A percentile compares a stretch with the other conserved stretches of the same genome.
These are phyloP conservation scores for Aspergillus pseudoviridinutans DNA, from an alignment of 2,329 filamentous ascomycete genomes.

Conservation along the genomic window DNA sequence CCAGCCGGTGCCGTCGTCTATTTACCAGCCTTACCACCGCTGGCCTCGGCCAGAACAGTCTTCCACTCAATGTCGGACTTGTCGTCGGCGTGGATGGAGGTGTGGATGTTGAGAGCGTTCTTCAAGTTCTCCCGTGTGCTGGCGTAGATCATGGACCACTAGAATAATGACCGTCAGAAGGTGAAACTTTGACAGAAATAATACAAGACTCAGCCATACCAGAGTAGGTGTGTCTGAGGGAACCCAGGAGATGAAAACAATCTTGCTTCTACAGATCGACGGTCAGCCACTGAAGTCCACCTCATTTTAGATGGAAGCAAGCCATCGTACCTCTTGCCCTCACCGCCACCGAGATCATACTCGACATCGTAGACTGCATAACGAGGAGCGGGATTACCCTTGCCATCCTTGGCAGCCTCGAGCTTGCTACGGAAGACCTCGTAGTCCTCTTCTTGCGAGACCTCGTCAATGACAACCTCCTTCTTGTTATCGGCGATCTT, in stretches of 20 bases:
- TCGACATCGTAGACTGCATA: constrained; percentile 51
- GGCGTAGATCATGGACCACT: constrained; percentile 51
- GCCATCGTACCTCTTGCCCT: constrained; percentile 44
- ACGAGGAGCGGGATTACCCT: constrained; percentile 43
- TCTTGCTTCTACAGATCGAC: constrained; percentile 42
- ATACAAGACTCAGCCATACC: constrained; percentile 25
- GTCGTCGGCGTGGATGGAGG: constrained; percentile 41
- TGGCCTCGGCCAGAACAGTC: constrained; percentile 35
- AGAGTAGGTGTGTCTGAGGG: constrained; percentile 37
- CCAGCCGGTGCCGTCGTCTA: constrained; percentile 34
- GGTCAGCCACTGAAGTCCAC: constrained; percentile 12
- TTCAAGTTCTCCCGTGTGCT: constrained; percentile 47
- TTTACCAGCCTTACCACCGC: constrained; percentile 39
- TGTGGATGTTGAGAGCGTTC: constrained; percentile 44
- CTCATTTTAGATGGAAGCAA: not conserved
- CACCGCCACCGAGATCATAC: constrained; percentile 45
- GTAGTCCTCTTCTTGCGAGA: constrained; percentile 43
- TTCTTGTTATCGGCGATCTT: constrained; percentile 50
- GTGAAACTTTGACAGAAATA: not conserved
- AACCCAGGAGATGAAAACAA: constrained; percentile 50
- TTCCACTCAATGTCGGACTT: constrained; percentile 42
- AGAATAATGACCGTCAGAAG: constrained; percentile 11
- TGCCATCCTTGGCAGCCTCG: constrained; percentile 38
- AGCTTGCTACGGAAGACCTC: constrained; percentile 47
- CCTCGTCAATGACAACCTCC: constrained; percentile 46